A percentile compares a stretch with the other conserved stretches of the same genome.
These are phyloP conservation scores for Myriosclerotinia scirpicola DNA, from an alignment of 2,329 filamentous ascomycete species.

Conservation along the genomic window DNA sequence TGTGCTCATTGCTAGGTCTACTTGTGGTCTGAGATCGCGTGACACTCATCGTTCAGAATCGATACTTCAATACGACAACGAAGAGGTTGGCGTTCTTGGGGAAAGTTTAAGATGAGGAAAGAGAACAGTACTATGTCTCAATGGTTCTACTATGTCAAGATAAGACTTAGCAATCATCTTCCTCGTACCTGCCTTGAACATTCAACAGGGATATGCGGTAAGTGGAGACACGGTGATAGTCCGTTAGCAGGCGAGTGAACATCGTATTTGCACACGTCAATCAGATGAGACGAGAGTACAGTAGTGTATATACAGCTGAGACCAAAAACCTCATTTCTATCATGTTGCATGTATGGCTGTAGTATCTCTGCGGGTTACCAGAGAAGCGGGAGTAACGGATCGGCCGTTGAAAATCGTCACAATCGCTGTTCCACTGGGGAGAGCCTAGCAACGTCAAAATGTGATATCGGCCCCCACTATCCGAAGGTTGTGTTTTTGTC, in stretches of 20 bases:
- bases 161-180: background rate
- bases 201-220: background rate
- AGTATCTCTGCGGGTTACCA: conserved; percentile 17
- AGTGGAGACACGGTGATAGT: background rate
- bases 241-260: conserved; percentile 2
- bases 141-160: conserved; percentile 23
- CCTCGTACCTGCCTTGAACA: conserved; percentile 11
- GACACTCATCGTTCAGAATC: conserved; percentile 17
- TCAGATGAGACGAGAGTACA: conserved; percentile 12
- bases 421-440: conserved; percentile 18
- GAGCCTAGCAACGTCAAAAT: conserved; percentile 14
- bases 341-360: conserved; percentile 20
- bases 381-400: conserved; percentile 21
- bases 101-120: conserved; percentile 18
- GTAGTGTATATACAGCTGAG: conserved; percentile 10
- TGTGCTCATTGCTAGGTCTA: conserved; percentile 20
- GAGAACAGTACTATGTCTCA: conserved; percentile 8
- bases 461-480: conserved; percentile 17
- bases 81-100: conserved; percentile 11
- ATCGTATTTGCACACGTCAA: conserved; percentile 14
- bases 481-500: conserved; percentile 9
- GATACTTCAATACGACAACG: conserved; percentile 14
- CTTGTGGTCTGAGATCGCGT: conserved; percentile 16
- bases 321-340: conserved; percentile 5
- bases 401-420: conserved; percentile 14